Conservation (phyloP, 1,284 basidiomycete species). For the Coriolopsis trogii region DNA sequence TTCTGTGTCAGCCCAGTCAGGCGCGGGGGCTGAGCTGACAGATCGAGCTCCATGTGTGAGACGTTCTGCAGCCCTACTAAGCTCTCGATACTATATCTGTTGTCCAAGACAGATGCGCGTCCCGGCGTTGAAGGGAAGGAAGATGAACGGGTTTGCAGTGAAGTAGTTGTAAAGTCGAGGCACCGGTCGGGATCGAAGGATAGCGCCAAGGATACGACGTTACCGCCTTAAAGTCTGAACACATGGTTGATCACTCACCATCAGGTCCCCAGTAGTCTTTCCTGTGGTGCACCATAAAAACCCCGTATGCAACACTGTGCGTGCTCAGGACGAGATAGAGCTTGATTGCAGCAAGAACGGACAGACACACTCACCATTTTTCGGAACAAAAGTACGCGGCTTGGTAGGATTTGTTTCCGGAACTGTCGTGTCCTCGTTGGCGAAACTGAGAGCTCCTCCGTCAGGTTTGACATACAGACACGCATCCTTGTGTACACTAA, state of each 20-base stretch:
- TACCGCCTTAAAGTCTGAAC: too few relatives aligned
- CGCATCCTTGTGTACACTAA: neutral
- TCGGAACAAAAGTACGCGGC: constrained; percentile 31
- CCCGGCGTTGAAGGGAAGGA: constrained; percentile 63
- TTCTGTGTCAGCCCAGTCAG: constrained; percentile 19
- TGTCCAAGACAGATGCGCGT: constrained; percentile 64
- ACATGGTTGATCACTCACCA: too few relatives aligned
- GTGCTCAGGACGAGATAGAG: neutral
- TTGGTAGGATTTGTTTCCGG: constrained; percentile 26
- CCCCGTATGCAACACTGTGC: constrained; percentile 27
- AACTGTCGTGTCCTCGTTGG: constrained; percentile 23
- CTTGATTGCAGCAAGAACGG: too few relatives aligned
- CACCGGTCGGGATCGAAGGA: constrained; percentile 65
- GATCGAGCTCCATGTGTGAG: constrained; percentile 43
- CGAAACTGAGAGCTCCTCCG: constrained; percentile 12
- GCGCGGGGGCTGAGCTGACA: constrained; percentile 20
- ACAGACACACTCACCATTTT: constrained; percentile 20
- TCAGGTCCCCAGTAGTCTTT: constrained; percentile 36
- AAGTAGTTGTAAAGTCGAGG: constrained; percentile 56
- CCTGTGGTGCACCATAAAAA: constrained; percentile 34
- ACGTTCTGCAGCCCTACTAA: constrained; percentile 45
- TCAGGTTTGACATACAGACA: neutral
- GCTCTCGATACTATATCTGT: constrained; percentile 39
- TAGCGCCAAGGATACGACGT: constrained; percentile 36
- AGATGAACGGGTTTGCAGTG: constrained; percentile 59